Percentiles rank a stretch among this genome's conserved stretches.
Conservation (phyloP, 1,139 yeast species). For the Saccharomyces hybrid region DNA sequence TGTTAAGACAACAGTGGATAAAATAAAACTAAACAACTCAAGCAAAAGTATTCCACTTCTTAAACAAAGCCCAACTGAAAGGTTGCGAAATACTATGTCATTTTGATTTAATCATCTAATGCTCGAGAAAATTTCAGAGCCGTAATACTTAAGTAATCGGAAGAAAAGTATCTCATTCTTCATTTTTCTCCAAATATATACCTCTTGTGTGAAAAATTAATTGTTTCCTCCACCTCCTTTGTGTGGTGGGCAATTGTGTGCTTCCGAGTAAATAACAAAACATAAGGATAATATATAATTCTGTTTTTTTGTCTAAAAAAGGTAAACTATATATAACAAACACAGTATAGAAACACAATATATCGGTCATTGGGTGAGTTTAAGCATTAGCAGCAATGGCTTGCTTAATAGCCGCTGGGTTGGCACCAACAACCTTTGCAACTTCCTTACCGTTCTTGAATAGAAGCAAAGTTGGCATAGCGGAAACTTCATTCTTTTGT, state of each 20-base stretch:
- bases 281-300: not conserved
- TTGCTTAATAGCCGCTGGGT: slow-evolving; percentile 73
- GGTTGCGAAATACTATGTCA: not conserved
- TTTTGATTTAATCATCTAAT: not conserved
- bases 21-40: not conserved
- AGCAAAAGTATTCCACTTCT: not conserved
- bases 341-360: not conserved
- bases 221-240: not conserved
- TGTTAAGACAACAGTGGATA: not conserved
- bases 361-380: slow-evolving; percentile 6
- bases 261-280: not conserved
- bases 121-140: not conserved
- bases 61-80: not conserved
- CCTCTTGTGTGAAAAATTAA: not conserved
- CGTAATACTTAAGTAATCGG: not conserved
- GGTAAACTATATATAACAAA: not conserved
- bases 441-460: slow-evolving; percentile 69
- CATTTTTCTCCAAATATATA: not conserved
- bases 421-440: slow-evolving; percentile 77
- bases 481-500: slow-evolving; percentile 60
- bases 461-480: slow-evolving; percentile 86
- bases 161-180: not conserved
- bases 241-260: not conserved
- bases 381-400: slow-evolving; percentile 52
- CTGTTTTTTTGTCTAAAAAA: not conserved